Evolutionary conservation across 129 eudicot species (phyloP), one percentile per base, ranked within the genome.

Genomic region (Tanacetum coccineum): DNA sequence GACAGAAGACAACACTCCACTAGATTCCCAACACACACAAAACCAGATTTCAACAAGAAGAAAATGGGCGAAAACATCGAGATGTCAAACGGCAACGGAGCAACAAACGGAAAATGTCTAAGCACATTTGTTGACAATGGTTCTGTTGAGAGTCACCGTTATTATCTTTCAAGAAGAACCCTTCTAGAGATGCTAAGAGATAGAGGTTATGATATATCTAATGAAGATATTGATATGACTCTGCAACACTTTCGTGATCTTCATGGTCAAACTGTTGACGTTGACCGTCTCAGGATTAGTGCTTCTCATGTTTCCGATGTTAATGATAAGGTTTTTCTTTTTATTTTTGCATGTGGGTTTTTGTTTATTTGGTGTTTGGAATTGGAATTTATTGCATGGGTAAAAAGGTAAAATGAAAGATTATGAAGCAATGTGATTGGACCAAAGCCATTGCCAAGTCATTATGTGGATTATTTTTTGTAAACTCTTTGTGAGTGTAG

Each of bases 111-210:
- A 22, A 52, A 45, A 58, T 84, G 97, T 71, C 59, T 84, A 58
- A 76, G 81, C 74, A 74, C 86, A 74, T 84, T 69, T 48, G 54
- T 80, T 0, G 98, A 88, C 66, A 59, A 70, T 32, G 98, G 98
- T 3, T 78, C 81, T 71, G 26, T 26, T 0, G 98, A 84, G 77
- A 82, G 87, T 67, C 98, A 88, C 78, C 39, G 92, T 17, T 93
- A 88, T 87, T 93, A 82, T 76, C 74, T 93, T 10, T 84, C 98
- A 1, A 85, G 96, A 1, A 75, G 85, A 77, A 93, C 98, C 4
- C 36, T 83, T 51, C 78, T 88, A 12, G 92, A 93, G 65, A 88
- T 93, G 98, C 92, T 93, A 4, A 77, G 66, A 70, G 96, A 93
- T 51, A 78, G 98, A 69, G 98, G 98, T 28, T 88, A 73, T 52